A percentile compares a stretch with the other conserved stretches of the same genome.
These are phyloP conservation scores for Tolypocladium guangdongense DNA, from an alignment of 2,329 filamentous ascomycete species.

Conservation along the genomic window DNA sequence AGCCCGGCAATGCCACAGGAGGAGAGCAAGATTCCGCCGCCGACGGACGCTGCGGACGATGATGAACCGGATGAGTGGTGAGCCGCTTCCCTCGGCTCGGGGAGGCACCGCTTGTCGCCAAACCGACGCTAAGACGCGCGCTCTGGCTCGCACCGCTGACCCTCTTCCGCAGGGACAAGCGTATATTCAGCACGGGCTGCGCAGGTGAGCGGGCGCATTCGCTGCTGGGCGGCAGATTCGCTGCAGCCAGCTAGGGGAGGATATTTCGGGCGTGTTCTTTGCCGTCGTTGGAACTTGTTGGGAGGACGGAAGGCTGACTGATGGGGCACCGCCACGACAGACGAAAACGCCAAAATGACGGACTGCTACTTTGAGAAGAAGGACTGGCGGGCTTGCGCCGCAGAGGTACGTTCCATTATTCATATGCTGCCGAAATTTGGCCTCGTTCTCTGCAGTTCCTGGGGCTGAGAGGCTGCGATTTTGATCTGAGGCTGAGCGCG, in stretches of 20 bases:
- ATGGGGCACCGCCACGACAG: slow-evolving; percentile 31
- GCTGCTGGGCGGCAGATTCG: neutral
- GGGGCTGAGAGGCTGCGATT: neutral
- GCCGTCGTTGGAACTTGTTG: neutral
- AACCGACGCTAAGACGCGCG: slow-evolving; percentile 14
- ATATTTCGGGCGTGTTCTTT: neutral
- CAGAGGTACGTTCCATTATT: slow-evolving; percentile 55
- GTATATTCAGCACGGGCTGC: slow-evolving; percentile 94
- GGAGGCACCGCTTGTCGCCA: slow-evolving; percentile 12
- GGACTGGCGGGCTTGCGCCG: slow-evolving; percentile 83
- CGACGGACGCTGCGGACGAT: slow-evolving; percentile 27
- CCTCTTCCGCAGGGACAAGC: slow-evolving; percentile 64
- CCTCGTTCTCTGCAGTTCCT: neutral
- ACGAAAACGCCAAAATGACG: slow-evolving; percentile 80
- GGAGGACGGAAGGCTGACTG: neutral
- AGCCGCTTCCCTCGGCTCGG: slow-evolving; percentile 3
- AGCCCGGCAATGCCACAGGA: slow-evolving; percentile 36
- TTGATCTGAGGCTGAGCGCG: neutral
- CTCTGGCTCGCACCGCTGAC: slow-evolving; percentile 1
- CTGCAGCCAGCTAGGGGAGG: neutral
- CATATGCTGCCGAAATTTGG: neutral
- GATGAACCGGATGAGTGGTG: slow-evolving; percentile 97
- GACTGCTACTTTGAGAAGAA: slow-evolving; percentile 95
- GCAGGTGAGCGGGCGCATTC: slow-evolving; percentile 46
- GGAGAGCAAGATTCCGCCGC: slow-evolving; percentile 30